These are phyloP conservation scores for Gloeophyllum trabeum DNA, from an alignment of 768 basidiomycete genomes.

Conservation along the genomic window DNA sequence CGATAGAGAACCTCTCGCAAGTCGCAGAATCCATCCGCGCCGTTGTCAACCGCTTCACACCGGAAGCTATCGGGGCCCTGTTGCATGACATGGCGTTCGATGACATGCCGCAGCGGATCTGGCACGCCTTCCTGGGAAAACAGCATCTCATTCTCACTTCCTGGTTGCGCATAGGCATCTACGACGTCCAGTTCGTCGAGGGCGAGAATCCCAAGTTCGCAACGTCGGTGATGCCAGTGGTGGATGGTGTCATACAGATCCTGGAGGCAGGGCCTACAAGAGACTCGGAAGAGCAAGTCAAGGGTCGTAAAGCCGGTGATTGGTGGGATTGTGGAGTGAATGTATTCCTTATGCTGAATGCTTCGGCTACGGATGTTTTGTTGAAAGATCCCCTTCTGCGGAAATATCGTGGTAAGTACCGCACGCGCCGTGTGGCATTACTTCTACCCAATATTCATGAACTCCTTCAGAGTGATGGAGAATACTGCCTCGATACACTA, in stretches of 20 bases:
- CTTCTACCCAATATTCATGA: too few species aligned
- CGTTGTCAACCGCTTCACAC: slow-evolving; percentile 14
- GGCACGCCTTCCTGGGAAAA: slow-evolving; percentile 23
- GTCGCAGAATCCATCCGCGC: slow-evolving; percentile 19
- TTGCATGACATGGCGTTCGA: slow-evolving; percentile 23
- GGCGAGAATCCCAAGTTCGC: slow-evolving; percentile 15
- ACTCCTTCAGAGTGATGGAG: too few species aligned
- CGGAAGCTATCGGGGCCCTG: slow-evolving; percentile 16
- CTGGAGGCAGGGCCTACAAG: slow-evolving; percentile 16
- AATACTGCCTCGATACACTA: too few species aligned
- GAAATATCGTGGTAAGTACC: too few species aligned
- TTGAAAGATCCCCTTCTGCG: too few species aligned
- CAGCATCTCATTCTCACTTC: slow-evolving; percentile 22
- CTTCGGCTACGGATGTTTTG: too few species aligned
- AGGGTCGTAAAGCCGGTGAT: too few species aligned
- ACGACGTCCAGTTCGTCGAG: slow-evolving; percentile 22
- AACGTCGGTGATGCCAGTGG: slow-evolving; percentile 20
- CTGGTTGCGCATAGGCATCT: slow-evolving; percentile 21
- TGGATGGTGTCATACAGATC: slow-evolving; percentile 22
- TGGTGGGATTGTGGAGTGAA: too few species aligned
- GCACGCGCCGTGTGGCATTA: too few species aligned
- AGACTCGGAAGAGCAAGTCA: too few species aligned
- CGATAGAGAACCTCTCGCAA: slow-evolving; percentile 7
- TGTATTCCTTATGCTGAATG: too few species aligned
- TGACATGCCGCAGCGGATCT: slow-evolving; percentile 17